phyloP scores from a whole-genome alignment of 2,329 filamentous ascomycete species.

The Aspergillus novoparasiticus region DNA sequence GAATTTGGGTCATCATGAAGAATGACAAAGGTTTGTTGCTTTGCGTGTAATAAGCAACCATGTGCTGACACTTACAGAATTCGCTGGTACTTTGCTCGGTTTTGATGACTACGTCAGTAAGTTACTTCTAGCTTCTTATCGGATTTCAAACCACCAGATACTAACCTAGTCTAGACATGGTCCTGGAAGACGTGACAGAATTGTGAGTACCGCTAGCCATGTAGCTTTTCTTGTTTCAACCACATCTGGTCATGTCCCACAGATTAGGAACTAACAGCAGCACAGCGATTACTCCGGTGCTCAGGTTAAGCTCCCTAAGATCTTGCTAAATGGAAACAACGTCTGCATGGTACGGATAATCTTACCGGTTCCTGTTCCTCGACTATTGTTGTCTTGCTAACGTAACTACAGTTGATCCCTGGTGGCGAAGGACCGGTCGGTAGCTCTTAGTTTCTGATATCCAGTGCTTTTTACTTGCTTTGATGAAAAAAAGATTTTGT shows the following conservation, averaged over 20 bases:
- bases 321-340: conserved; percentile 95
- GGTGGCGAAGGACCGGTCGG: conserved; percentile 70
- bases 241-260: not conserved
- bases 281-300: conserved; percentile 84
- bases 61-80: conserved; percentile 63
- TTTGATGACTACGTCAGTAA: conserved; percentile 99
- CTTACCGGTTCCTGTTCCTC: not conserved
- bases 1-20: conserved; percentile 99
- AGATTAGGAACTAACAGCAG: conserved; percentile 19
- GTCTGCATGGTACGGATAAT: conserved; percentile 84
- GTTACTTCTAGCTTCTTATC: conserved; percentile 49
- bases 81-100: conserved; percentile 88
- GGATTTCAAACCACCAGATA: conserved; percentile 20
- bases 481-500: conserved; percentile 16
- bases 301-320: conserved; percentile 88
- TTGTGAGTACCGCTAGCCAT: conserved; percentile 62
- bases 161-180: conserved; percentile 73
- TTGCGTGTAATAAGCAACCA: not conserved
- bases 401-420: conserved; percentile 65
- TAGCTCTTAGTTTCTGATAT: conserved; percentile 28
- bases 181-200: conserved; percentile 94
- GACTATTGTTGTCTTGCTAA: not conserved
- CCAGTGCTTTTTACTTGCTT: conserved; percentile 13
- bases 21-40: conserved; percentile 80
- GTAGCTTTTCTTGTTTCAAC: not conserved